Percentiles rank a stretch among this genome's conserved stretches.
phyloP scores from a whole-genome alignment of 169 alveolate species.

The Eimeria nieschulzi region DNA sequence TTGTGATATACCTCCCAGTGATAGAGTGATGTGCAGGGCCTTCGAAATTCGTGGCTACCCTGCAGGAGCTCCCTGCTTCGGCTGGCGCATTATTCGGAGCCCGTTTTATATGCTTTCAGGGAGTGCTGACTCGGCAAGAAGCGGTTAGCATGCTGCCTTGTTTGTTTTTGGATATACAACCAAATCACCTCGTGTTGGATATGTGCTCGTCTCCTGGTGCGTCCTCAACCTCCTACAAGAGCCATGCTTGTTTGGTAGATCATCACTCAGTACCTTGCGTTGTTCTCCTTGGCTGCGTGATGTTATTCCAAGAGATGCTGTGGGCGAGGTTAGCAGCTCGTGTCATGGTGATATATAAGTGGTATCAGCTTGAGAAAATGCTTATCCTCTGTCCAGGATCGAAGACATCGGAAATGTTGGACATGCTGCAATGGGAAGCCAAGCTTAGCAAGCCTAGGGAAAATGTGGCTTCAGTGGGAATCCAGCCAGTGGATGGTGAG shows the following conservation, averaged over 20 bases:
- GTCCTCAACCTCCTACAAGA: background rate
- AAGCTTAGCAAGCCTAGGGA: conserved; percentile 24
- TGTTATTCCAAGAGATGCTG: background rate
- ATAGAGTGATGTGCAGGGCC: too few species aligned
- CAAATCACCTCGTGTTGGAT: conserved; percentile 84
- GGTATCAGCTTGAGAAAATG: background rate
- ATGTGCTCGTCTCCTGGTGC: conserved; percentile 92
- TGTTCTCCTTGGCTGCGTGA: background rate
- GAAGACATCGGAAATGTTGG: conserved; percentile 87
- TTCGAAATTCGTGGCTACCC: too few species aligned
- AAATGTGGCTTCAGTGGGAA: conserved; percentile 7
- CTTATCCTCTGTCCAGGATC: conserved; percentile 80
- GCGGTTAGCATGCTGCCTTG: conserved; percentile 92
- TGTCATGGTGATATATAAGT: background rate
- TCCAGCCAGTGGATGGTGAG: conserved; percentile 59
- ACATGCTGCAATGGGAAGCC: conserved; percentile 77
- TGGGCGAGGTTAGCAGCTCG: background rate
- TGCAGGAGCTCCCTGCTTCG: too few species aligned
- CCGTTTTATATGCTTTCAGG: conserved; percentile 35
- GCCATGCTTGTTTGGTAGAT: background rate
- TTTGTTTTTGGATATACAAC: conserved; percentile 83
- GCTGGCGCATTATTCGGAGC: too few species aligned
- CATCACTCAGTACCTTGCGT: background rate
- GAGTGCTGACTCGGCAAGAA: conserved; percentile 82
- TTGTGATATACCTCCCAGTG: too few species aligned